Base-by-base conservation (phyloP, 331 rosid species). In the Erythrophleum ivorense region DNA sequence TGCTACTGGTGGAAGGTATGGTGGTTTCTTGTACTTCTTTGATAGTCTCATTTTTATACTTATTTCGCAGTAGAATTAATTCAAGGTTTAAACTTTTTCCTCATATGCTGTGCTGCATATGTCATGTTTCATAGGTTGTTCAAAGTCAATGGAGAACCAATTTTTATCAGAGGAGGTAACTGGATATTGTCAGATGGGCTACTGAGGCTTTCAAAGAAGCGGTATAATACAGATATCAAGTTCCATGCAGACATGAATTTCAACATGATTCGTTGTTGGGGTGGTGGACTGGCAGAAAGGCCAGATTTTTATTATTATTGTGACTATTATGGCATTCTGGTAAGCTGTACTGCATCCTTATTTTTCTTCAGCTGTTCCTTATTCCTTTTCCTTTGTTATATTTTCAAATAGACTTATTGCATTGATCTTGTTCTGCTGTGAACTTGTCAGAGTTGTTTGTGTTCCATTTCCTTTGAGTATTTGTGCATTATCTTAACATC, bases 211-310 rank as follows among this genome's bases (percentile, higher is more conserved):
- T 93, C 98, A 7, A 87, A 88, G 85, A 87, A 91, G 85, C 95
- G 98, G 74, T 95, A 95, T 82, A 82, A 82, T 59, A 87, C 98
- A 40, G 98, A 95, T 82, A 89, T 95, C 81, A 95, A 92, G 79
- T 95, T 95, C 73, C 98, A 95, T 71, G 98, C 98, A 3, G 97
- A 91, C 81, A 91, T 95, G 98, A 95, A 95, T 88, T 88, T 95
- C 73, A 95, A 95, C 89, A 95, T 95, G 98, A 84, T 95, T 81
- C 97, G 98, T 9, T 95, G 98, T 84, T 95, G 98, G 98, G 98
- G 92, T 34, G 98, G 98, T 79, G 98, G 98, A 78, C 85, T 95
- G 88, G 88, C 98, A 11, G 98, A 92, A 85, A 91, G 98, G 79
- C 98, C 98, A 10, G 98, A 95, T 12, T 95, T 95, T 82, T 95